Conservation (phyloP, 2,329 filamentous ascomycete genomes). For the Apiospora koreana region DNA sequence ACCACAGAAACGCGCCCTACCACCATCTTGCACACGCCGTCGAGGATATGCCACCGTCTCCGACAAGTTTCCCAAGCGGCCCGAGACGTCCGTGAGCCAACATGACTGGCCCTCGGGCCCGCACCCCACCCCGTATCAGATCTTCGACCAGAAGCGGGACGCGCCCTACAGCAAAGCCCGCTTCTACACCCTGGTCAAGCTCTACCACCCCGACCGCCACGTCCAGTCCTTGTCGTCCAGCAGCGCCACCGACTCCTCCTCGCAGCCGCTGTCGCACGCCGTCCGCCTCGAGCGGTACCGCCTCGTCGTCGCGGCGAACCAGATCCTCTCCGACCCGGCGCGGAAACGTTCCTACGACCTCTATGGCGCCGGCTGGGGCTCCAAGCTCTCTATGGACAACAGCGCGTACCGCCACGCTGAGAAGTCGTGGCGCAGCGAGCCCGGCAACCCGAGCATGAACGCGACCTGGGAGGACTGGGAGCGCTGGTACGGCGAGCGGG, state of each 20-base stretch:
- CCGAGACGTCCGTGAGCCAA: constrained; percentile 16
- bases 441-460: constrained; percentile 61
- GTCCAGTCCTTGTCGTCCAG: too few species aligned
- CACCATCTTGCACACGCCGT: neutral
- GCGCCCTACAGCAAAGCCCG: constrained; percentile 78
- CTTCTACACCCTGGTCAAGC: constrained; percentile 90
- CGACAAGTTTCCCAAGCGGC: constrained; percentile 20
- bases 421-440: constrained; percentile 48
- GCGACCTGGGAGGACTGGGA: constrained; percentile 99
- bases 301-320: constrained; percentile 79
- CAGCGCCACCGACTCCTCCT: constrained; percentile 74
- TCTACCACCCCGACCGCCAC: constrained; percentile 86
- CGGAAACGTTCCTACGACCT: constrained; percentile 59
- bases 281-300: constrained; percentile 71
- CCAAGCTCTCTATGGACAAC: constrained; percentile 52
- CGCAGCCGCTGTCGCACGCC: constrained; percentile 79
- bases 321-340: constrained; percentile 78
- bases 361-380: constrained; percentile 35
- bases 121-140: constrained; percentile 84
- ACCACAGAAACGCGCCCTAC: neutral
- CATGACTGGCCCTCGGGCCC: constrained; percentile 47
- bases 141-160: constrained; percentile 62
- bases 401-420: constrained; percentile 40
- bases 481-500: constrained; percentile 65
- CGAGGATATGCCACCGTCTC: constrained; percentile 30